phyloP scores from a whole-genome alignment of 768 basidiomycete species.

The Calocybe cyanea region DNA sequence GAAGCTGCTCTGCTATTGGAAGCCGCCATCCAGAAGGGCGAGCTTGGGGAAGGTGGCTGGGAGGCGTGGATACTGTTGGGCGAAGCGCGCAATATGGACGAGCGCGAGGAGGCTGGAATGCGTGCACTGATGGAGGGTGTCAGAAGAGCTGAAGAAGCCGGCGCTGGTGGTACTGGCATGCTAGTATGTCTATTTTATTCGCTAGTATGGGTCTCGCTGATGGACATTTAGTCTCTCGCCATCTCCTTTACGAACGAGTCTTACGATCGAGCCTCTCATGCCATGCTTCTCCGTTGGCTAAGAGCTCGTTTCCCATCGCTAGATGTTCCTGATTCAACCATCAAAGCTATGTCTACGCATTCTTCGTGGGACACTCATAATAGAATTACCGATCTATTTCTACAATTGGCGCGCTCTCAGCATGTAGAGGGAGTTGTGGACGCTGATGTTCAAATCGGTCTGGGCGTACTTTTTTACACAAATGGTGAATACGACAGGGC shows the following conservation, averaged over 20 bases:
- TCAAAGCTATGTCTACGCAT: constrained; percentile 48
- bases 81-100: constrained; percentile 86
- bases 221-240: constrained; percentile 69
- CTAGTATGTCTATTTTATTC: constrained; percentile 44
- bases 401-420: constrained; percentile 79
- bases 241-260: constrained; percentile 96
- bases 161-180: constrained; percentile 68
- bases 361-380: constrained; percentile 82
- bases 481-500: constrained; percentile 84
- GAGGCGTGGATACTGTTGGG: constrained; percentile 94
- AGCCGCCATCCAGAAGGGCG: constrained; percentile 82
- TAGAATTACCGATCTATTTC: constrained; percentile 77
- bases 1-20: constrained; percentile 87
- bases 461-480: constrained; percentile 91
- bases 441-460: constrained; percentile 88
- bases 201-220: not conserved
- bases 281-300: constrained; percentile 85
- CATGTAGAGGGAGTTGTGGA: constrained; percentile 70
- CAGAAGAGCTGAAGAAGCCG: constrained; percentile 56
- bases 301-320: constrained; percentile 57
- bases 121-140: constrained; percentile 75
- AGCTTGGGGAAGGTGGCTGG: constrained; percentile 75
- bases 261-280: constrained; percentile 81
- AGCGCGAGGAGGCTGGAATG: constrained; percentile 81
- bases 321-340: constrained; percentile 51